Conservation (phyloP, 2,329 filamentous ascomycete genomes). For the Macrophomina phaseolina region DNA sequence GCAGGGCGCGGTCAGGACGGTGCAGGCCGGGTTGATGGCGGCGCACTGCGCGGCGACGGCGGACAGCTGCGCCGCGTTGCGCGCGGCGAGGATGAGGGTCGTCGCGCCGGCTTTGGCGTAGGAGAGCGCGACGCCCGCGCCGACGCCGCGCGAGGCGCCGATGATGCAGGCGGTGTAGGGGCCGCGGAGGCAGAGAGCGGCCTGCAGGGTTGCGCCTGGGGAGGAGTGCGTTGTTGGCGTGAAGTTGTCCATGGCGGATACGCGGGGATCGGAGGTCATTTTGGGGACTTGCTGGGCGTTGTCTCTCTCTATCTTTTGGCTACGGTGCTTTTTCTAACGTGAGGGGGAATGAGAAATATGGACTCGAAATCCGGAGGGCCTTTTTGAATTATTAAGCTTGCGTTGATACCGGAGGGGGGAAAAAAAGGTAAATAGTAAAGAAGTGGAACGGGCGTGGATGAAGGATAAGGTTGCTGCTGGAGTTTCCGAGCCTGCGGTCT, state of each 20-base stretch:
- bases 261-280: conserved; percentile 12
- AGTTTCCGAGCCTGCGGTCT: not conserved
- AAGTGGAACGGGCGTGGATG: not conserved
- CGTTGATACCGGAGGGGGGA: not conserved
- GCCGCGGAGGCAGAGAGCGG: conserved; percentile 44
- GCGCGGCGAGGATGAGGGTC: conserved; percentile 48
- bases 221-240: conserved; percentile 46
- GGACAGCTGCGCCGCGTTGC: conserved; percentile 41
- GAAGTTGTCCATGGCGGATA: conserved; percentile 20
- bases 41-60: conserved; percentile 24
- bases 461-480: not conserved
- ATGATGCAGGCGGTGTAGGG: conserved; percentile 38
- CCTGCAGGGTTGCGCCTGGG: conserved; percentile 56
- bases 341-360: not conserved
- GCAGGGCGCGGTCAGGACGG: conserved; percentile 27
- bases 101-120: conserved; percentile 49
- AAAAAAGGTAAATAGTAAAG: not conserved
- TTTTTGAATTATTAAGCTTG: no score
- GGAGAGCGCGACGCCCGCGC: conserved; percentile 33
- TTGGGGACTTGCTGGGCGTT: not conserved
- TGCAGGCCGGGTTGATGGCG: not conserved
- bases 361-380: no score
- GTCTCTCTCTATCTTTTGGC: not conserved
- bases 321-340: not conserved
- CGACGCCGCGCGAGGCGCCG: conserved; percentile 40